Conservation (phyloP, 371 early-diverging fungal species). For the Haplosporangium sp. region DNA sequence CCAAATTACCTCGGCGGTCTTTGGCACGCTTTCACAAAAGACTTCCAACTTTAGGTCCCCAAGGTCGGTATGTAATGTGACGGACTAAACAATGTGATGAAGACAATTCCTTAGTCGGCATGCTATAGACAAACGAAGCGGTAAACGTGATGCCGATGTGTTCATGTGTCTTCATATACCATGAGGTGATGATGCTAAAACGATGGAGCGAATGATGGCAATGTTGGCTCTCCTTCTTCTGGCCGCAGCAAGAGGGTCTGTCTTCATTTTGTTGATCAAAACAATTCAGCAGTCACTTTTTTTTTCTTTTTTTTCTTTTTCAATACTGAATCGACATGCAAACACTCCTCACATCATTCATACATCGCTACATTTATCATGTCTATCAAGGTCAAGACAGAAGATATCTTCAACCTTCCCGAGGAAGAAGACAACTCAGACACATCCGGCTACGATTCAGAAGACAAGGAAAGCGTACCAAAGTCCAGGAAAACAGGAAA, state of each 20-base stretch:
- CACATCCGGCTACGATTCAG: slow-evolving; percentile 38
- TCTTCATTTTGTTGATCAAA: slow-evolving; percentile 10
- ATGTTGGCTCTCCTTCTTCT: not conserved
- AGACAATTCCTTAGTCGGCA: not conserved
- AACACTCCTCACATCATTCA: not conserved
- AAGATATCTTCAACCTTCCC: slow-evolving; percentile 35
- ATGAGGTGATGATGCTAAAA: not conserved
- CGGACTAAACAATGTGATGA: slow-evolving; percentile 62
- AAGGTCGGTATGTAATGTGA: slow-evolving; percentile 89
- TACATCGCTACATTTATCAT: not conserved
- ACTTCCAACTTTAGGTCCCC: slow-evolving; percentile 93
- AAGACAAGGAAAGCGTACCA: slow-evolving; percentile 20
- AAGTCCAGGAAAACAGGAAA: slow-evolving; percentile 16
- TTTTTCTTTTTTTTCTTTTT: slow-evolving; percentile 17
- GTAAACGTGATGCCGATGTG: too few relatives aligned
- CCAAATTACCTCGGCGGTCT: slow-evolving; percentile 78
- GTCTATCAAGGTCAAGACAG: slow-evolving; percentile 28
- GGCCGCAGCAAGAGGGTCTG: not conserved
- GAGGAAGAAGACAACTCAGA: slow-evolving; percentile 33
- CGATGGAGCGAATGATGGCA: not conserved
- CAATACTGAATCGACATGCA: not conserved
- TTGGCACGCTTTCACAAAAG: slow-evolving; percentile 85
- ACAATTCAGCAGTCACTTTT: slow-evolving; percentile 28
- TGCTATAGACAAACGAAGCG: not conserved
- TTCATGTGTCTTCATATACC: slow-evolving; percentile 1